Base-by-base conservation (phyloP, 2,329 filamentous ascomycete species). In the Aspergillus nomiae region DNA sequence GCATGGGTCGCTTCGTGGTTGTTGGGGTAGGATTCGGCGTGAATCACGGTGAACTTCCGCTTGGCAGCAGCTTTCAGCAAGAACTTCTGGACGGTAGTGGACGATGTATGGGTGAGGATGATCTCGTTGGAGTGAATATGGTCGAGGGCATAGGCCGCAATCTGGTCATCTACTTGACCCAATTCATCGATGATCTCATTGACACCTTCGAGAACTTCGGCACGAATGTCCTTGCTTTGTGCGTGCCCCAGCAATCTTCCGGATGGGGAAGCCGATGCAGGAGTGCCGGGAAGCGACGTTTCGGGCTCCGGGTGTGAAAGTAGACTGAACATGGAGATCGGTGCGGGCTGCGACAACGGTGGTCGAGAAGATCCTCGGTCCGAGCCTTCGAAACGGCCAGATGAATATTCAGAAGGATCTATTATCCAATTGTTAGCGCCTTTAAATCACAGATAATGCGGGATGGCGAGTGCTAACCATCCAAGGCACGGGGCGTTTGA, bases 101-200 rank as follows among this genome's bases (percentile, higher is more conserved):
- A 94, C 1, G 93, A 92, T 51, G 92, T 91, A 76, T 97, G 90
- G 10, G 94, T 94, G 65, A 99, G 87, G 66, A 99, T 92, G 70
- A 94, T 90, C 77, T 99, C 94, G 74, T 94, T 93, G 1, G 92
- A 91, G 75, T 96, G 92, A 67, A 99, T 96, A 77, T 97, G 92
- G 55, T 96, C 92, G 66, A 96, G 90, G 2, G 94, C 92, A 67
- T 93, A 91, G 26, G 89, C 88, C 2, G 94, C 92, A 70, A 99
- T 96, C 78, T 97, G 93, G 73, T 96, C 92, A 74, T 97, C 95
- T 9, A 93, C 93, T 74, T 94, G 91, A 68, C 91, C 90, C 61
- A 99, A 89, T 80, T 99, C 95, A 74, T 99, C 95, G 77, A 96
- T 91, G 64, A 99, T 93, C 77, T 99, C 95, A 71, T 92, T 89